Percentiles rank a stretch among this genome's conserved stretches.
phyloP scores from a whole-genome alignment of 2,329 filamentous ascomycete species.

The Calcarisporium arbuscula region DNA sequence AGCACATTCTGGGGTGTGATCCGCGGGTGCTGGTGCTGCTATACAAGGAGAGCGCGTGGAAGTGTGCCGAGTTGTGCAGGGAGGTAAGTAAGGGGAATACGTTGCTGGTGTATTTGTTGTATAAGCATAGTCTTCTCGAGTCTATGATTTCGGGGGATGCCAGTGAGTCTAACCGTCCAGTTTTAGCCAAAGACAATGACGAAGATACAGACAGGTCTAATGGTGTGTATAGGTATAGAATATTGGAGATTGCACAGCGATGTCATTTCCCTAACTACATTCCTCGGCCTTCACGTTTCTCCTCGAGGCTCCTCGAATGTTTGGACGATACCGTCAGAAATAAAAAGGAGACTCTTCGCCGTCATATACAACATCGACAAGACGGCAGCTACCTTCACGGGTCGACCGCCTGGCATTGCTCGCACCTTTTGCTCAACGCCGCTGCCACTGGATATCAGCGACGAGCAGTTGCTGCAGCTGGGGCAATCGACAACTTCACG shows the following conservation, averaged over 20 bases:
- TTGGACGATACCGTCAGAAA: constrained; percentile 22
- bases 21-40: constrained; percentile 1
- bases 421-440: constrained; percentile 28
- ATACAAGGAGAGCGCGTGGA: constrained; percentile 6
- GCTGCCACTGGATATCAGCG: constrained; percentile 29
- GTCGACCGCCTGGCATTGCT: constrained; percentile 30
- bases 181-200: not conserved
- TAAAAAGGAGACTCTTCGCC: constrained; percentile 18
- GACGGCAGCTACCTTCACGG: constrained; percentile 30
- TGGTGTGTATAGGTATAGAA: constrained; percentile 5
- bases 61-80: constrained; percentile 6
- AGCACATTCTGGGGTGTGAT: too few species aligned
- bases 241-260: constrained; percentile 21
- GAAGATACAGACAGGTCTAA: not conserved
- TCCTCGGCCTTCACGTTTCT: constrained; percentile 19
- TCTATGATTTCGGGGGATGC: constrained; percentile 27
- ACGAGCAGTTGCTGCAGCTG: constrained; percentile 26
- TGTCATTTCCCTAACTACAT: constrained; percentile 19
- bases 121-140: constrained; percentile 21
- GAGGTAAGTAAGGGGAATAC: too few species aligned
- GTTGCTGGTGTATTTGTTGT: too few species aligned
- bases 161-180: constrained; percentile 19
- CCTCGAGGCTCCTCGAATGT: constrained; percentile 11
- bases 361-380: constrained; percentile 26
- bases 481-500: too few species aligned